Percentiles rank a stretch among this genome's conserved stretches.
Conservation (phyloP, 805 yeast genomes). For the Lachancea dasiensis region DNA sequence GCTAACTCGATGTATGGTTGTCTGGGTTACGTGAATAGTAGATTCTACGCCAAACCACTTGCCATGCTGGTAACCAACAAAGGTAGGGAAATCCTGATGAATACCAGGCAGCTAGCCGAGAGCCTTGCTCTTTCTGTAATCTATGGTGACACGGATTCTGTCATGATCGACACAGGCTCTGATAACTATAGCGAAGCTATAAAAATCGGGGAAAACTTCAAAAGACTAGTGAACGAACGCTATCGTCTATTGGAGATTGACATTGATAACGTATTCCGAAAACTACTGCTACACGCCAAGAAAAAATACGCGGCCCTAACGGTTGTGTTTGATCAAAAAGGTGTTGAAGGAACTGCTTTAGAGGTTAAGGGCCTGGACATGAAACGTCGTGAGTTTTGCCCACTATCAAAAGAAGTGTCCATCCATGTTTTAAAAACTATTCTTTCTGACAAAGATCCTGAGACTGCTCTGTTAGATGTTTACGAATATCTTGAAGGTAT, state of each 20-base stretch:
- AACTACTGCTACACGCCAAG: slow-evolving; percentile 82
- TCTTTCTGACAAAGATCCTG: slow-evolving; percentile 68
- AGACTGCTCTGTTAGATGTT: slow-evolving; percentile 63
- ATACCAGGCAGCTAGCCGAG: slow-evolving; percentile 90
- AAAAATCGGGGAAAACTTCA: slow-evolving; percentile 79
- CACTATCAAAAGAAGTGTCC: slow-evolving; percentile 83
- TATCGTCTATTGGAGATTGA: slow-evolving; percentile 87
- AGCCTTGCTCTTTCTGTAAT: slow-evolving; percentile 75
- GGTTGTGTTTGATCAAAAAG: slow-evolving; percentile 43
- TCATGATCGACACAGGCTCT: slow-evolving; percentile 91
- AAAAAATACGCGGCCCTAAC: slow-evolving; percentile 95
- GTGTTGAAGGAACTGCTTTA: slow-evolving; percentile 51
- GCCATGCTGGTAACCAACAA: slow-evolving; percentile 93
- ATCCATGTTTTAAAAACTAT: slow-evolving; percentile 65
- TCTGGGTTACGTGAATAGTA: slow-evolving; percentile 82
- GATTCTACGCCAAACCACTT: slow-evolving; percentile 92
- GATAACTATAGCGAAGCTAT: slow-evolving; percentile 65
- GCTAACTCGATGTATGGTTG: slow-evolving; percentile 99
- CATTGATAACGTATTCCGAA: slow-evolving; percentile 86
- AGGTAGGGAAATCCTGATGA: slow-evolving; percentile 92
- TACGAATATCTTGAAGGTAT: slow-evolving; percentile 66
- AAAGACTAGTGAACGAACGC: slow-evolving; percentile 78
- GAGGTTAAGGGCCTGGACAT: slow-evolving; percentile 97
- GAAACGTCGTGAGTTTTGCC: slow-evolving; percentile 95
- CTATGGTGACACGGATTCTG: slow-evolving; percentile 98